A percentile compares a stretch with the other conserved stretches of the same genome.
Conservation (phyloP, 1,284 basidiomycete genomes). For the Coniferiporia sulphurascens region DNA sequence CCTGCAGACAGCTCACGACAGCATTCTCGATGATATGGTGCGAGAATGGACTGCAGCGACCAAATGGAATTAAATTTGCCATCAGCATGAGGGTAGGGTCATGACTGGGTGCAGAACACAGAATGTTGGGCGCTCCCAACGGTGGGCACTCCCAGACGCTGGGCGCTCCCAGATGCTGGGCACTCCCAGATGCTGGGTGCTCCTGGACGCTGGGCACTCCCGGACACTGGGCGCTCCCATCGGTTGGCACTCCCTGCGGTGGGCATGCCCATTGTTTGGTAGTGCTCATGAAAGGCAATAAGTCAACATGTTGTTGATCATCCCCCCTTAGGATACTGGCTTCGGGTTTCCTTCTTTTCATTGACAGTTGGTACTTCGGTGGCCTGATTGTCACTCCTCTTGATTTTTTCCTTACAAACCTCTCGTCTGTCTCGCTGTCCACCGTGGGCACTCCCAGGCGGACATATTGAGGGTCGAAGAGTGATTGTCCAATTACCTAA, state of each 20-base stretch:
- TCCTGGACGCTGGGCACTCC: no score
- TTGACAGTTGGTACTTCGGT: constrained; percentile 73
- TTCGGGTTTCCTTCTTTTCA: constrained; percentile 35
- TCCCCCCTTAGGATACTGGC: constrained; percentile 32
- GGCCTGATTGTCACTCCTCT: constrained; percentile 69
- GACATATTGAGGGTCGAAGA: no score
- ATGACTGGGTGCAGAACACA: constrained; percentile 20
- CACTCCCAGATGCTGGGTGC: no score
- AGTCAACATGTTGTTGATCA: constrained; percentile 35
- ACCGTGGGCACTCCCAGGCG: no score
- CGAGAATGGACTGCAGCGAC: constrained; percentile 34
- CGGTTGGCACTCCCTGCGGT: no score
- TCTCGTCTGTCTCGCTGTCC: constrained; percentile 82
- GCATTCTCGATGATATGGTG: constrained; percentile 68
- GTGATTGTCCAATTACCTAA: no score
- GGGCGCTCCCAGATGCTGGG: no score
- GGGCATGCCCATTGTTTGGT: no score
- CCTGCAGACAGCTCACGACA: constrained; percentile 61
- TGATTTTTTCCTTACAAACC: constrained; percentile 79
- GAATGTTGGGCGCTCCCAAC: no score
- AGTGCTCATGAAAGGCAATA: no score
- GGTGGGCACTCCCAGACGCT: no score
- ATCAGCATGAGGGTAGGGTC: constrained; percentile 21
- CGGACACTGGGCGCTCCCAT: no score
- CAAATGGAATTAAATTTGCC: constrained; percentile 13